phyloP scores from a whole-genome alignment of 352 stramenopile genomes.

The Phytophthora vignae region DNA sequence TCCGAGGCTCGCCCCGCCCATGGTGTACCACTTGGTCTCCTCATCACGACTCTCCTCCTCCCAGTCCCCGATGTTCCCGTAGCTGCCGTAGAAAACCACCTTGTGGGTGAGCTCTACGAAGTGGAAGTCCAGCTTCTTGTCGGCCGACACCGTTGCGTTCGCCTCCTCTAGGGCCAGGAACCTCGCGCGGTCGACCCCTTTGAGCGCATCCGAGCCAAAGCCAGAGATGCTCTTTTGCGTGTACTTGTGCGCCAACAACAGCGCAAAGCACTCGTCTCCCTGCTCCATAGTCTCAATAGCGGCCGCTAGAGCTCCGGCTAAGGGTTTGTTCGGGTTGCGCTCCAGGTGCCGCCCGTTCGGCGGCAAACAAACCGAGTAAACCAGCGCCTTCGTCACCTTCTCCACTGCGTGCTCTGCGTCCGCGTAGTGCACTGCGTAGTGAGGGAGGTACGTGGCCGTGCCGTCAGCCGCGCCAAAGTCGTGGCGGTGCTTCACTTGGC shows the following conservation, averaged over 20 bases:
- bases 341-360: slow-evolving; percentile 7
- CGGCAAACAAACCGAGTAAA: slow-evolving; percentile 35
- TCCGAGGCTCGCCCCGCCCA: neutral
- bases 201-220: neutral
- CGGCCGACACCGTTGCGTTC: neutral
- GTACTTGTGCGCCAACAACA: neutral
- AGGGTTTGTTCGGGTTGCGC: neutral
- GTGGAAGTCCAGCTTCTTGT: neutral
- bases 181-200: neutral
- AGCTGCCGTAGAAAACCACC: neutral
- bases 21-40: neutral
- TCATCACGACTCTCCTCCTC: neutral
- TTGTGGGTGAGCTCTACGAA: neutral
- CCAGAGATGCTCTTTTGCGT: neutral
- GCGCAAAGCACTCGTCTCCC: neutral
- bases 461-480: slow-evolving; percentile 4
- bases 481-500: neutral
- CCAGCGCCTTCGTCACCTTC: slow-evolving; percentile 22
- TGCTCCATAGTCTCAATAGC: neutral
- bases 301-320: neutral
- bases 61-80: neutral
- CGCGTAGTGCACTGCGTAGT: slow-evolving; percentile 34
- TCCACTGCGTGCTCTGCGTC: slow-evolving; percentile 28
- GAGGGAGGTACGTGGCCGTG: slow-evolving; percentile 2
- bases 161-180: neutral